These are phyloP conservation scores for Wickerhamomyces bovis DNA, from an alignment of 805 yeast species.

Conservation along the genomic window DNA sequence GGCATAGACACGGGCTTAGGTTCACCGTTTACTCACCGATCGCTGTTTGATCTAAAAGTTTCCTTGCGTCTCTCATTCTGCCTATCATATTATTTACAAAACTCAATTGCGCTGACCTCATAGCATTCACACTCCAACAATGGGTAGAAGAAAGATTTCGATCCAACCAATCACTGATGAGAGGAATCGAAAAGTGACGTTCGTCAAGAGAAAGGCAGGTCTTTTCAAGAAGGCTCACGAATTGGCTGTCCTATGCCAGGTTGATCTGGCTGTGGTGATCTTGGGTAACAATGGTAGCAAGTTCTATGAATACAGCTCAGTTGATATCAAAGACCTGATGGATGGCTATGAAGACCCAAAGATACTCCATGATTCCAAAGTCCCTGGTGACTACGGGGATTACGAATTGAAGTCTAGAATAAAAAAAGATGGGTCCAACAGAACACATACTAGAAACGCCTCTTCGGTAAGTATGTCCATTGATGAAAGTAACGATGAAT, in stretches of 20 bases:
- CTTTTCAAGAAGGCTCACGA: slow-evolving; percentile 62
- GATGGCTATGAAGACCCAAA: slow-evolving; percentile 29
- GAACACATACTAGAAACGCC: slow-evolving; percentile 10
- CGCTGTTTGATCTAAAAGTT: background rate
- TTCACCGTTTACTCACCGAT: too few relatives aligned
- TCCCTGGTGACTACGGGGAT: slow-evolving; percentile 63
- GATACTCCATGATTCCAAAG: slow-evolving; percentile 49
- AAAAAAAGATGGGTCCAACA: background rate
- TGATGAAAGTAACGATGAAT: slow-evolving; percentile 8
- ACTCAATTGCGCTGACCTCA: background rate
- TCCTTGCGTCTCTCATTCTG: background rate
- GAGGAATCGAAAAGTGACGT: slow-evolving; percentile 79
- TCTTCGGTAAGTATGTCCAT: slow-evolving; percentile 13
- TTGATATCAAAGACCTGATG: slow-evolving; percentile 49
- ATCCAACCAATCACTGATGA: slow-evolving; percentile 89
- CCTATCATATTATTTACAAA: background rate
- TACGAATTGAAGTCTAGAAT: slow-evolving; percentile 36
- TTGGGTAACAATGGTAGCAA: slow-evolving; percentile 72
- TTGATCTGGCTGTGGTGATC: slow-evolving; percentile 86
- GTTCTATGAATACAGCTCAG: slow-evolving; percentile 78
- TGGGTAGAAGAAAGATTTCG: slow-evolving; percentile 97
- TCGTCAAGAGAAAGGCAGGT: slow-evolving; percentile 92
- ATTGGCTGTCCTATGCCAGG: slow-evolving; percentile 83
- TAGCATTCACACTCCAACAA: slow-evolving; percentile 22
- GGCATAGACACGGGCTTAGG: background rate